Evolutionary conservation across 2,329 filamentous ascomycete genomes (phyloP).

Genomic region (Beauveria pseudobassiana): DNA sequence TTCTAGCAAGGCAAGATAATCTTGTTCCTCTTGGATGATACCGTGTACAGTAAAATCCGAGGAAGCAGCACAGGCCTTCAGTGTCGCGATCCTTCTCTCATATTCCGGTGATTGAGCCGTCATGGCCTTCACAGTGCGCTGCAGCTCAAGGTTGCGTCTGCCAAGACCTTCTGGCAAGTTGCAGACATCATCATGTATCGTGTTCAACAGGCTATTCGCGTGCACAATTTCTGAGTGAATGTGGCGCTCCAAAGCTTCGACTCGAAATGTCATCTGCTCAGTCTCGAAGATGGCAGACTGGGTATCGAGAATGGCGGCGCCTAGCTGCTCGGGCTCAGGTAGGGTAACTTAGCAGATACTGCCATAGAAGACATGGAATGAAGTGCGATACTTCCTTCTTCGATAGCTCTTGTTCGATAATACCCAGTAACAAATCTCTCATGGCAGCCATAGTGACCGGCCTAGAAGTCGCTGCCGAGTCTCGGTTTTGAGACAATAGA

Average conservation of each 20-base stretch:
- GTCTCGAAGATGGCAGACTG: slow-evolving; percentile 46
- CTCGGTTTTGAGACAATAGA: slow-evolving; percentile 32
- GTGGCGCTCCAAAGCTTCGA: slow-evolving; percentile 48
- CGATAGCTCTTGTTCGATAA: slow-evolving; percentile 47
- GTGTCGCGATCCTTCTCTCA: slow-evolving; percentile 38
- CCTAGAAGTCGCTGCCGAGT: slow-evolving; percentile 20
- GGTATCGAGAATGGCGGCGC: slow-evolving; percentile 45
- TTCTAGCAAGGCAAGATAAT: slow-evolving; percentile 49
- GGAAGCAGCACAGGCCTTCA: slow-evolving; percentile 28
- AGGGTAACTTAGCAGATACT: slow-evolving; percentile 39
- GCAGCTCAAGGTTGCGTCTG: slow-evolving; percentile 66
- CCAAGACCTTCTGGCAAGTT: slow-evolving; percentile 51
- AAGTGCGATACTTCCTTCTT: slow-evolving; percentile 48
- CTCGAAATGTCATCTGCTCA: slow-evolving; percentile 47
- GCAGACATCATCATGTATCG: slow-evolving; percentile 40
- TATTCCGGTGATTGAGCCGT: slow-evolving; percentile 57
- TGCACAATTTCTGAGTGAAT: slow-evolving; percentile 42
- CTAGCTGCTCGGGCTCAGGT: slow-evolving; percentile 42
- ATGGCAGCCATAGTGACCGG: slow-evolving; percentile 20
- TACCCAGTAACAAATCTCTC: slow-evolving; percentile 38
- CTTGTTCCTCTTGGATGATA: slow-evolving; percentile 49
- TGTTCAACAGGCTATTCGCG: slow-evolving; percentile 31
- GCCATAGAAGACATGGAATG: slow-evolving; percentile 49
- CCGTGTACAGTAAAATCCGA: slow-evolving; percentile 47
- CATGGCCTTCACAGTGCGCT: slow-evolving; percentile 61